Base-by-base conservation (phyloP, 23 red algal species). In the Gracilaria domingensis region DNA sequence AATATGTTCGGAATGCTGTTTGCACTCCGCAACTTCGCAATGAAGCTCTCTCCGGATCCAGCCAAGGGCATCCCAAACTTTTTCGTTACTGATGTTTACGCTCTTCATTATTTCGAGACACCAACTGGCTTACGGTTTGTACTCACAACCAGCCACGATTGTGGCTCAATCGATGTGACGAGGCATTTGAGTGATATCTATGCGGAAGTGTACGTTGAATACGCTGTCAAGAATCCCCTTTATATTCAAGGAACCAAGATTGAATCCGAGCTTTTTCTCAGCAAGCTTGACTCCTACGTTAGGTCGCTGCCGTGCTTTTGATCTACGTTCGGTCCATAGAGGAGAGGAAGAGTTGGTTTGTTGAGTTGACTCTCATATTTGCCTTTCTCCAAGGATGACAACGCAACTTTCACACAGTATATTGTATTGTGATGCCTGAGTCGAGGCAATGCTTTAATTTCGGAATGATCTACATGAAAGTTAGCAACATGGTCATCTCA, bases 1-100 rank as follows among this genome's bases (percentile, higher is more conserved):
- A 96, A 87, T 56, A 95, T 96, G 88, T 95, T 96, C 66, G 97
- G 97, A 54, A 84, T 99, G 79, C 93, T 99, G 45, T 99, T 99
- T 81, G 97, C 94, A 34, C 64, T 99, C 20, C 79, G 89, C 13
- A 95, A 96, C 36, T 96, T 99, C 38, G 94, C 94, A 35, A 40
- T 65, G 33, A 96, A 95, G 66, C 49, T 96, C 32, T 90, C 97
- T 9, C 97, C 93, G 7, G 80, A 78, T 37, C 14, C 86, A 26
- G 51, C 73, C 2, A 72, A 66, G 57, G 91, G 91, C 44, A 30
- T 80, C 8, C 83, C 92, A 33, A 82, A 44, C 29, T 95, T 77
- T 82, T 99, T 96, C 83, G 85, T 93, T 17, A 96, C 97, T 8
- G 94, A 87, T 57, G 80, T 85, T 2, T 99, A 96, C 81, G 91